Evolutionary conservation across 176 grass and related monocot species (phyloP).

Genomic region (Cenchrus purpureus): DNA sequence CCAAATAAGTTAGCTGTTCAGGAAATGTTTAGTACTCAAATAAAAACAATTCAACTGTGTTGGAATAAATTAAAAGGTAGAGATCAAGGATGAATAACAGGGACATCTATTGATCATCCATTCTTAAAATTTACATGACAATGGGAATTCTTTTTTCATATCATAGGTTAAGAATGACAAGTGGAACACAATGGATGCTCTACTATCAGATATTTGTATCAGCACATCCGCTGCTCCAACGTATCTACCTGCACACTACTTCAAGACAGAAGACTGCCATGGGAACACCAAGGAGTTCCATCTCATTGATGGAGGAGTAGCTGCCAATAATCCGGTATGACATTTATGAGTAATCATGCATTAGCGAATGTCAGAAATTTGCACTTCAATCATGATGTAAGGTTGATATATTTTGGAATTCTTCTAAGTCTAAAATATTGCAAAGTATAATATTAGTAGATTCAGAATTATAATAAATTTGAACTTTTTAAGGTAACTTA

Average conservation of each 20-base stretch:
- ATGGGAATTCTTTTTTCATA: background rate
- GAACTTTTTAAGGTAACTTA: constrained; percentile 6
- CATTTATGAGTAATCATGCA: constrained; percentile 27
- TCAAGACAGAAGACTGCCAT: constrained; percentile 58
- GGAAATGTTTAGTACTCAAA: constrained; percentile 26
- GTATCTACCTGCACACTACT: constrained; percentile 82
- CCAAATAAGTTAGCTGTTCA: background rate
- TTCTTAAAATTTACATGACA: constrained; percentile 13
- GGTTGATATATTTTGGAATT: background rate
- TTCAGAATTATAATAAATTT: constrained; percentile 26
- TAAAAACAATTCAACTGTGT: background rate
- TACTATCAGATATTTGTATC: constrained; percentile 87
- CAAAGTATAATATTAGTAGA: constrained; percentile 19
- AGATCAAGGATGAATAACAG: background rate
- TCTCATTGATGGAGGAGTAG: constrained; percentile 83
- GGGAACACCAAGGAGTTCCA: constrained; percentile 80
- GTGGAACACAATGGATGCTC: constrained; percentile 59
- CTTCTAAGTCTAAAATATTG: background rate
- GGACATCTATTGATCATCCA: background rate
- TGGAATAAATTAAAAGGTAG: background rate
- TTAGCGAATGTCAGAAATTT: background rate
- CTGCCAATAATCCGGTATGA: constrained; percentile 84
- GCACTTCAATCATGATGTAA: constrained; percentile 6
- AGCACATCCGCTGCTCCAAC: constrained; percentile 84
- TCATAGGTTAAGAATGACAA: constrained; percentile 50